A percentile compares a stretch with the other conserved stretches of the same genome.
Conservation (phyloP, 768 basidiomycete species). For the Termitomyces bulborhizus region DNA sequence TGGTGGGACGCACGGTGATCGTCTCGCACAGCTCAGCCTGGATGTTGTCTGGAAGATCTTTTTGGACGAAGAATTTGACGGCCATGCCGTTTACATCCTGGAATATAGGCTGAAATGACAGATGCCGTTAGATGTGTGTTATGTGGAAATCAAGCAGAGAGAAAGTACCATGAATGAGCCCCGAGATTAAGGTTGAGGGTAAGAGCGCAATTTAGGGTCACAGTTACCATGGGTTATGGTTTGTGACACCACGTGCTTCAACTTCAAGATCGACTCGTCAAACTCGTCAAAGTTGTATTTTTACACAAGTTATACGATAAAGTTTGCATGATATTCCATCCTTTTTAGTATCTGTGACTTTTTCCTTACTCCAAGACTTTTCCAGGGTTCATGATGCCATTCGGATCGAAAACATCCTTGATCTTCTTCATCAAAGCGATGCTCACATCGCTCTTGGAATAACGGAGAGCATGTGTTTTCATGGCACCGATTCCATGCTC, state of each 20-base stretch:
- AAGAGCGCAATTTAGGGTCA: conserved; percentile 28
- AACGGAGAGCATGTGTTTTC: conserved; percentile 87
- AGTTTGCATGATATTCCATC: neutral
- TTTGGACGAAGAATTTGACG: conserved; percentile 82
- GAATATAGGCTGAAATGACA: conserved; percentile 51
- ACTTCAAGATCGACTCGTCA: no score
- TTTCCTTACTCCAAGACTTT: conserved; percentile 54
- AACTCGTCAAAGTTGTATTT: neutral
- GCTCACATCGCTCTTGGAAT: conserved; percentile 76
- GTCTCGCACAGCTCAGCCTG: conserved; percentile 71
- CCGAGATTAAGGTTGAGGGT: conserved; percentile 51
- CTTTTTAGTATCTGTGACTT: neutral
- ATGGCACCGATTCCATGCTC: conserved; percentile 97
- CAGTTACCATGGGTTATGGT: conserved; percentile 28
- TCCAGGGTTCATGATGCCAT: conserved; percentile 89
- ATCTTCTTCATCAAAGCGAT: conserved; percentile 89
- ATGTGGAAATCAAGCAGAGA: neutral
- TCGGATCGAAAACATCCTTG: conserved; percentile 84
- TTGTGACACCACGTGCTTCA: conserved; percentile 16
- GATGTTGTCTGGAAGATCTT: conserved; percentile 61
- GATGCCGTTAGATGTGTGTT: neutral
- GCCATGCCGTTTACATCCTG: conserved; percentile 62
- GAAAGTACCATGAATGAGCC: conserved; percentile 20
- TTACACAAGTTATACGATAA: neutral
- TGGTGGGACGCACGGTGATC: conserved; percentile 46